Evolutionary conservation across 192 early-diverging fungal species (phyloP).

Genomic region (Backusella sp.): DNA sequence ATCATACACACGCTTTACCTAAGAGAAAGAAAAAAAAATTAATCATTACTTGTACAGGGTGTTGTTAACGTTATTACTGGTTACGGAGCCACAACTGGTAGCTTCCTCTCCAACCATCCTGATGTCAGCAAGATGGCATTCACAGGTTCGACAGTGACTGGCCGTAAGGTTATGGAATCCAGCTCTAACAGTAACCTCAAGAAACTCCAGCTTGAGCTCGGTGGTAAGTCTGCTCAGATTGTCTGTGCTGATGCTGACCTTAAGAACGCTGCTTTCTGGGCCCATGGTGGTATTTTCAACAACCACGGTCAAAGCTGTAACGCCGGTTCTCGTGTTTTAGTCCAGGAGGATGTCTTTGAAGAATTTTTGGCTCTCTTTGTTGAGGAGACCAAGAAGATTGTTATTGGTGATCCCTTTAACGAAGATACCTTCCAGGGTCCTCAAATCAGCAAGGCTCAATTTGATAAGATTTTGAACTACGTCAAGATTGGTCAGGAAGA

Average conservation of each 20-base stretch:
- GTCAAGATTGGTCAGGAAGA: constrained; percentile 18
- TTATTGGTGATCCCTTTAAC: constrained; percentile 48
- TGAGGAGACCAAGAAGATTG: constrained; percentile 23
- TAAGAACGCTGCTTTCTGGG: neutral
- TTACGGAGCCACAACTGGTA: constrained; percentile 57
- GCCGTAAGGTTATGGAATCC: constrained; percentile 7
- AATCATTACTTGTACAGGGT: constrained; percentile 34
- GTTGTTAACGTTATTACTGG: constrained; percentile 87
- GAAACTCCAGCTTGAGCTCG: constrained; percentile 22
- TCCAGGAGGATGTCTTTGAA: constrained; percentile 51
- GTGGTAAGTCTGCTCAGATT: constrained; percentile 21
- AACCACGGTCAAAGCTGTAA: constrained; percentile 54
- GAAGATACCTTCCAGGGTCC: constrained; percentile 42
- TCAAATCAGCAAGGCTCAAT: constrained; percentile 53
- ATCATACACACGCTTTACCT: neutral
- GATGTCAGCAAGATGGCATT: constrained; percentile 57
- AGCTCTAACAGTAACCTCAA: constrained; percentile 18
- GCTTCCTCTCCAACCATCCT: constrained; percentile 48
- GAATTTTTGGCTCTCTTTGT: constrained; percentile 12
- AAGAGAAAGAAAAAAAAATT: neutral
- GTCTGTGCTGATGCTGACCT: constrained; percentile 28
- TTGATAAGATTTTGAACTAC: constrained; percentile 47
- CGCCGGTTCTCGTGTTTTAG: constrained; percentile 50
- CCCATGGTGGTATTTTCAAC: constrained; percentile 33
- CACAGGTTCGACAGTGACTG: constrained; percentile 42